Evolutionary conservation across 2,329 filamentous ascomycete species (phyloP).

Genomic region (Pezicula radicicola): DNA sequence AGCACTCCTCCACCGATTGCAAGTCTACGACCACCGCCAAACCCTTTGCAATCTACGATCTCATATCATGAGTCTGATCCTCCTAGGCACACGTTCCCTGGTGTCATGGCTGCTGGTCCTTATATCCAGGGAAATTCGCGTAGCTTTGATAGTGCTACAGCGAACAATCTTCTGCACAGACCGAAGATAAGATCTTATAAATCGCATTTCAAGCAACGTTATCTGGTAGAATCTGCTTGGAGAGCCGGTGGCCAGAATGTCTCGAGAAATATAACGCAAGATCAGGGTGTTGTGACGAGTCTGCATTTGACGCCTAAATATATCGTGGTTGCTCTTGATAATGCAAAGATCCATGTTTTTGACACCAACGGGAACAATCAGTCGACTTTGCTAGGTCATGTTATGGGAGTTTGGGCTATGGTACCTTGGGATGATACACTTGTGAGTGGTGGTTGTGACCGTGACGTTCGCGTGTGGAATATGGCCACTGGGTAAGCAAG

Average conservation of each 20-base stretch:
- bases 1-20: conserved; percentile 13
- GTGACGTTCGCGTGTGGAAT: conserved; percentile 96
- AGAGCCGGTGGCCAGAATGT: conserved; percentile 83
- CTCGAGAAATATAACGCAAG: conserved; percentile 86
- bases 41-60: conserved; percentile 19
- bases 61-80: conserved; percentile 8
- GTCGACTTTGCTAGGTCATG: conserved; percentile 87
- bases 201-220: conserved; percentile 96
- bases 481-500: conserved; percentile 78
- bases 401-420: conserved; percentile 99
- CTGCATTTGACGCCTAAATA: conserved; percentile 92
- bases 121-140: conserved; percentile 31
- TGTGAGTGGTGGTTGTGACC: conserved; percentile 93
- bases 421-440: conserved; percentile 95
- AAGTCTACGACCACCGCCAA: conserved; percentile 22
- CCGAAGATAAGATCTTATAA: conserved; percentile 80
- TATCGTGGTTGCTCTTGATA: conserved; percentile 95
- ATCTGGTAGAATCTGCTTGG: conserved; percentile 97
- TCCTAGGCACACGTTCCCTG: conserved; percentile 41
- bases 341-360: conserved; percentile 98
- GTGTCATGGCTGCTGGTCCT: conserved; percentile 36
- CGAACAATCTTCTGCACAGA: conserved; percentile 39
- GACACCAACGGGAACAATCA: conserved; percentile 86
- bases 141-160: conserved; percentile 52
- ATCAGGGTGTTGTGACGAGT: conserved; percentile 95